Conservation (phyloP, 2,329 filamentous ascomycete species). For the Orbilia quercus region DNA sequence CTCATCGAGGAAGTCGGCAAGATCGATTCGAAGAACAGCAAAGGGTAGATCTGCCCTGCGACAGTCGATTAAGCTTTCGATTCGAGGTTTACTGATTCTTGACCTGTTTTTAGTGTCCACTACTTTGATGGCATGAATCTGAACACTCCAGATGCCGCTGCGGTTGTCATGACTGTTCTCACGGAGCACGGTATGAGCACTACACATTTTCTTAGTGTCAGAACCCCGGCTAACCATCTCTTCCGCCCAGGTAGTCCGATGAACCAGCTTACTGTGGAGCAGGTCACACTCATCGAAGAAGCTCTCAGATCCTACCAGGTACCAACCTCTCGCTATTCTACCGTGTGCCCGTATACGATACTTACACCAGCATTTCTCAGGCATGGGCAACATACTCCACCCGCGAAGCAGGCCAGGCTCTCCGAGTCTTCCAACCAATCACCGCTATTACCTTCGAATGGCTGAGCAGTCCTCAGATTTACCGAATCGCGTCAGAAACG, state of each 20-base stretch:
- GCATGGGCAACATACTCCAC: constrained; percentile 79
- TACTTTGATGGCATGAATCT: constrained; percentile 68
- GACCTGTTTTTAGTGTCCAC: constrained; percentile 61
- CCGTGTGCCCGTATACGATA: constrained; percentile 36
- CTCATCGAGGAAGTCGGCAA: constrained; percentile 76
- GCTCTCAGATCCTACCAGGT: constrained; percentile 73
- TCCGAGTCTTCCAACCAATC: constrained; percentile 54
- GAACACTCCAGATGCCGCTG: constrained; percentile 68
- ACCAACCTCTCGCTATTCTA: constrained; percentile 58
- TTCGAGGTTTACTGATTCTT: constrained; percentile 1
- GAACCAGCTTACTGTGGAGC: constrained; percentile 44
- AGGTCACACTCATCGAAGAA: constrained; percentile 66
- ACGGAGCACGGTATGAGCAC: constrained; percentile 47
- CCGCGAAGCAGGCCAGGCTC: constrained; percentile 40
- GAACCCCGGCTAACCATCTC: constrained; percentile 24
- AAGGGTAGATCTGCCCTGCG: constrained; percentile 65
- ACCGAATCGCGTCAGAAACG: constrained; percentile 60
- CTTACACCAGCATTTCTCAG: constrained; percentile 62
- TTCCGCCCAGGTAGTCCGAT: constrained; percentile 55
- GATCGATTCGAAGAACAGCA: constrained; percentile 72
- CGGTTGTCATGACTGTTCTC: constrained; percentile 43
- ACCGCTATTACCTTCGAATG: constrained; percentile 62
- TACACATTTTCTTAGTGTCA: background rate
- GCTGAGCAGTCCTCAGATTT: constrained; percentile 70
- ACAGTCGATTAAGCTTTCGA: background rate